Evolutionary conservation across 2,329 filamentous ascomycete species (phyloP), one percentile per base, ranked within the genome.

Genomic region (Colletotrichum godetiae): DNA sequence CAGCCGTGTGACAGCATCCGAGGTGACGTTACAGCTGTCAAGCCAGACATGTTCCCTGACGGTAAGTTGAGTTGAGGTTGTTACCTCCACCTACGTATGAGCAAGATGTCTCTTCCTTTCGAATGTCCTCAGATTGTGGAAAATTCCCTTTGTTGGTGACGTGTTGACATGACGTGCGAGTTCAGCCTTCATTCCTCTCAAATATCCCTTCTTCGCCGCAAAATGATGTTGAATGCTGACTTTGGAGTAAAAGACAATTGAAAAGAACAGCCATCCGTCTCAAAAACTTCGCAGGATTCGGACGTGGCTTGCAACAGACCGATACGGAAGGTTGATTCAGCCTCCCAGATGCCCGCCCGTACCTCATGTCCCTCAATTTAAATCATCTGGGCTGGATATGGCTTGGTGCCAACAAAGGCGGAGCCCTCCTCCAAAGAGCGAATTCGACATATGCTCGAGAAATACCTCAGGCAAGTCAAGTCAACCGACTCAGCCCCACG

Each of bases 21-120:
- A 11, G n/a, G 56, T 57, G 71, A 70, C 67, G 55, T 60, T 46
- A 46, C 29, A 29, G 27, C 22, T 19, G 29, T 22, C 19, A 29
- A 46, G 33, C 33, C 27, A 35, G 35, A 24, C 37, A 60, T 24
- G n/a, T n/a, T 53, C 13, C 6, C 27, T 65, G 67, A 29, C 42
- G 59, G 42, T 53, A 19, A 33, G n/a, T 24, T 59, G 19, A 27
- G 11, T 24, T 59, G 69, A 69, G 58, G 22, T 65, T 61, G 35
- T 53, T 52, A 22, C 27, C 33, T 49, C 49, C 61, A 71, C 49
- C 29, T 56, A 64, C 61, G 67, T 57, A 66, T n/a, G 55, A 27
- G 29, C 46, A 55, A 56, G 35, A 12, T 35, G 49, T 69, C 70
- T 69, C 57, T 68, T 35, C 46, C 37, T 60, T 22, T 35, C 37